Percentiles rank a stretch among this genome's conserved stretches.
Conservation (phyloP, 2,329 filamentous ascomycete species). For the Xylaria sp. region DNA sequence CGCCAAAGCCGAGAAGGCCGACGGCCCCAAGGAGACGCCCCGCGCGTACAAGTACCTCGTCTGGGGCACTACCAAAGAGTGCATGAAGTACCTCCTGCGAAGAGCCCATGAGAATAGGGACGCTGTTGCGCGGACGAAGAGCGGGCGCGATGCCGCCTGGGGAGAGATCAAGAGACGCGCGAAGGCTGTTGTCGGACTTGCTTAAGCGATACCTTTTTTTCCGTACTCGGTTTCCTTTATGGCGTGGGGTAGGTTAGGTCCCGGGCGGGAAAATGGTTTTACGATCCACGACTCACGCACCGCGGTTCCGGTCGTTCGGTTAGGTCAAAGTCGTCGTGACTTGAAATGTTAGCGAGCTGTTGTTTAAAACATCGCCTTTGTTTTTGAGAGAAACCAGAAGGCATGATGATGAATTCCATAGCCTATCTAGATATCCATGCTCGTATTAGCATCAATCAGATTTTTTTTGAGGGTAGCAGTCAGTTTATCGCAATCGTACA, state of each 20-base stretch:
- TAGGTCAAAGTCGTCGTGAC: not conserved
- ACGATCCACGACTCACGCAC: constrained; percentile 27
- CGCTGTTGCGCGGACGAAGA: constrained; percentile 70
- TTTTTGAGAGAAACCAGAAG: not conserved
- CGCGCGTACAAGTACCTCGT: constrained; percentile 73
- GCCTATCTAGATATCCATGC: constrained; percentile 15
- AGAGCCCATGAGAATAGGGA: constrained; percentile 80
- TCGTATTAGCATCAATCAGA: constrained; percentile 3
- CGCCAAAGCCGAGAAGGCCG: constrained; percentile 27
- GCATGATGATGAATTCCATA: not conserved
- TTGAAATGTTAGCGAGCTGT: constrained; percentile 6
- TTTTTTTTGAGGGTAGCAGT: not conserved
- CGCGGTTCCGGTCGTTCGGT: constrained; percentile 5
- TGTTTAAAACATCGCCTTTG: not conserved
- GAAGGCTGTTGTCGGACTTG: constrained; percentile 53
- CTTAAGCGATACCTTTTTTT: constrained; percentile 19
- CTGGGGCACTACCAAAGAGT: constrained; percentile 79
- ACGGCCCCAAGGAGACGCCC: constrained; percentile 34
- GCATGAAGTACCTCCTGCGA: constrained; percentile 83
- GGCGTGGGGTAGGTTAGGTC: not conserved
- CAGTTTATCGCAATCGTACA: constrained; percentile 9
- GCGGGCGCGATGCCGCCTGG: constrained; percentile 71
- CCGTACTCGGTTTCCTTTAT: not conserved
- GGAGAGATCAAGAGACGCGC: constrained; percentile 67
- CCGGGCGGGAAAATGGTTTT: not conserved